Percentiles rank a stretch among this genome's conserved stretches.
Conservation (phyloP, 1,139 yeast genomes). For the Taphrina sp. region DNA sequence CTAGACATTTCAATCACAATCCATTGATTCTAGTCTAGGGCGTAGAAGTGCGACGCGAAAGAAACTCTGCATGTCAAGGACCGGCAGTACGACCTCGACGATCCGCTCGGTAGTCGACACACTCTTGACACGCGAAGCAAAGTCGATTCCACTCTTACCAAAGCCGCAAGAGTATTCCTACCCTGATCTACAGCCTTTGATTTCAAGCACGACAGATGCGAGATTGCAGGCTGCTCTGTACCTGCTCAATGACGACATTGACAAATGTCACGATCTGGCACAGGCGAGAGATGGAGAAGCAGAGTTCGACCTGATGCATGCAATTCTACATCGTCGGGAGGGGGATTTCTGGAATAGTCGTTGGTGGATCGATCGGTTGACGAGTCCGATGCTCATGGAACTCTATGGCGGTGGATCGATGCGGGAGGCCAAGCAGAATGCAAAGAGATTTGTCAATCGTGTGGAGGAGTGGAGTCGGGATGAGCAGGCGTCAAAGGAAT, state of each 20-base stretch:
- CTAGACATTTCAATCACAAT: too few species aligned
- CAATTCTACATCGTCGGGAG: slow-evolving; percentile 21
- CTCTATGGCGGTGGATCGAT: neutral
- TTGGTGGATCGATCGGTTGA: slow-evolving; percentile 15
- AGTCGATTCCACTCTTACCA: slow-evolving; percentile 1
- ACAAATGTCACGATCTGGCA: slow-evolving; percentile 10
- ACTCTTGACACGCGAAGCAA: neutral
- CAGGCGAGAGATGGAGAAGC: slow-evolving; percentile 13
- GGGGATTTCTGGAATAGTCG: slow-evolving; percentile 16
- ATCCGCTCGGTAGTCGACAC: neutral
- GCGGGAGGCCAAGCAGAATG: neutral
- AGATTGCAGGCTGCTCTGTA: slow-evolving; percentile 5
- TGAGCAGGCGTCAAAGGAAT: neutral
- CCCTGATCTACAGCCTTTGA: neutral
- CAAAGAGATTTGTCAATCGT: slow-evolving; percentile 4
- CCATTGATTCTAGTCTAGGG: too few species aligned
- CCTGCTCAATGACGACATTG: slow-evolving; percentile 21
- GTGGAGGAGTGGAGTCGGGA: neutral
- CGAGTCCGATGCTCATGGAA: neutral
- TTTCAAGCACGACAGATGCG: neutral
- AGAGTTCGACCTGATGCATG: slow-evolving; percentile 3
- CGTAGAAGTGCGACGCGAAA: too few species aligned
- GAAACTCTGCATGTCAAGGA: too few species aligned
- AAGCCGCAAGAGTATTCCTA: neutral
- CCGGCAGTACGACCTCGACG: too few species aligned